Base-by-base conservation (phyloP, 106 monocot species). In the Dendrobium huoshanense region DNA sequence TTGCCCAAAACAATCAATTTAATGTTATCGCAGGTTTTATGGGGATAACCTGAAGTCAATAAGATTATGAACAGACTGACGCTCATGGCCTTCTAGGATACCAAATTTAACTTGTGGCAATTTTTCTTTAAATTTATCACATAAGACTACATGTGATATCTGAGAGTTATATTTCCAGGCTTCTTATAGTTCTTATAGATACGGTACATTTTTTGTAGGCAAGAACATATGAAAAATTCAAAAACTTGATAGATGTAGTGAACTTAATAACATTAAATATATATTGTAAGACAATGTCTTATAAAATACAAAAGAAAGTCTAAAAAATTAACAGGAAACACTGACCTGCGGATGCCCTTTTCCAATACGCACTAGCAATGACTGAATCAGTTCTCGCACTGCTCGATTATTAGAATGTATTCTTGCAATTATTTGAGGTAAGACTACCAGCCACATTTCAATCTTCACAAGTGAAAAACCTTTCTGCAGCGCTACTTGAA, bases 391-490 rank as follows among this genome's bases (percentile, higher is more conserved):
- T 87, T 99, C 95, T 80, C 99, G 89, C 67, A 99, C 91, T 81
- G 87, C 90, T 87, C 41, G 88, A 78, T 90, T 99, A 82, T 99
- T 99, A 78, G 99, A 99, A 82, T 99, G 95, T 77, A 99, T 99
- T 74, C 99, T 95, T 0, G 99, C 99, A 80, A 99, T 99, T 77
- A 99, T 99, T 82, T 99, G 99, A 31, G 99, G 99, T 77, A 99
- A 86, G 54, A 99, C 99, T 81, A 90, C 99, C 82, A 99, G 80
- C 99, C 99, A 99, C 84, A 93, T 99, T 67, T 99, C 99, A 83
- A 99, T 99, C 81, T 95, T 99, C 73, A 99, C 99, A 81, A 83
- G 95, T 73, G 78, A 88, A 91, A 99, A 99, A 74, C 99, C 99
- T 77, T 95, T 87, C 78, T 93, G 91, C 80, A 99, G 77, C 51